phyloP scores from a whole-genome alignment of 208 protist genomes.

The Leishmania tropica region DNA sequence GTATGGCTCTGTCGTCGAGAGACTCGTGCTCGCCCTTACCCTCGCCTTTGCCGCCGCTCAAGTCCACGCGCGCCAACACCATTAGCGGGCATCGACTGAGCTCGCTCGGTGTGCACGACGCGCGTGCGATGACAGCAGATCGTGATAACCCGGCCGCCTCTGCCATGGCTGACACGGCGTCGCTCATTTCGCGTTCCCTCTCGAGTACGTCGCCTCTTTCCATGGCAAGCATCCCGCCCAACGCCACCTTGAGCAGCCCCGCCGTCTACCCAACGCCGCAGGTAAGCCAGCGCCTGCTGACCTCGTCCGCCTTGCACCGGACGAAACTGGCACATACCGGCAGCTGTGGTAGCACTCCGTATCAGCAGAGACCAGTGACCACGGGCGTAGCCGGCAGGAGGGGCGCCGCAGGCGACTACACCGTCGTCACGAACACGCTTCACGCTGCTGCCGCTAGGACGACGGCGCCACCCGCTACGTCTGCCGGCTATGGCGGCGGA shows the following conservation, averaged over 20 bases:
- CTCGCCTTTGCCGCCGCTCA: not conserved
- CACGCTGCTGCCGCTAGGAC: not conserved
- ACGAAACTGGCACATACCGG: slow-evolving; percentile 21
- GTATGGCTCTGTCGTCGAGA: not conserved
- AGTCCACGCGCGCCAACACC: not conserved
- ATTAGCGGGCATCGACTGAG: not conserved
- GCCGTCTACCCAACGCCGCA: not conserved
- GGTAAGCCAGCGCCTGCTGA: not conserved
- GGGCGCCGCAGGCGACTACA: not conserved
- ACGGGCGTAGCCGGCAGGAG: not conserved
- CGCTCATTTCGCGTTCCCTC: not conserved
- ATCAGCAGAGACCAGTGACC: not conserved
- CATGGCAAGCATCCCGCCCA: not conserved
- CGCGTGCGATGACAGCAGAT: not conserved
- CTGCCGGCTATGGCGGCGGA: not conserved
- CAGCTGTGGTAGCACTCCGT: slow-evolving; percentile 5
- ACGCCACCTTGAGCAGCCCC: not conserved
- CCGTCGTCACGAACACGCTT: too few relatives aligned
- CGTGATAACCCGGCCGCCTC: not conserved
- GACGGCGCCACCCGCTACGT: not conserved
- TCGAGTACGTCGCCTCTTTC: not conserved
- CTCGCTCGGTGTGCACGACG: not conserved
- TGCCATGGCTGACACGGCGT: not conserved
- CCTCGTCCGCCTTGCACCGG: slow-evolving; percentile 9
- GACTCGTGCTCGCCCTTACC: not conserved